Percentiles rank a stretch among this genome's conserved stretches.
These are phyloP conservation scores for Globisporangium solare DNA, from an alignment of 352 stramenopile genomes.

Conservation along the genomic window DNA sequence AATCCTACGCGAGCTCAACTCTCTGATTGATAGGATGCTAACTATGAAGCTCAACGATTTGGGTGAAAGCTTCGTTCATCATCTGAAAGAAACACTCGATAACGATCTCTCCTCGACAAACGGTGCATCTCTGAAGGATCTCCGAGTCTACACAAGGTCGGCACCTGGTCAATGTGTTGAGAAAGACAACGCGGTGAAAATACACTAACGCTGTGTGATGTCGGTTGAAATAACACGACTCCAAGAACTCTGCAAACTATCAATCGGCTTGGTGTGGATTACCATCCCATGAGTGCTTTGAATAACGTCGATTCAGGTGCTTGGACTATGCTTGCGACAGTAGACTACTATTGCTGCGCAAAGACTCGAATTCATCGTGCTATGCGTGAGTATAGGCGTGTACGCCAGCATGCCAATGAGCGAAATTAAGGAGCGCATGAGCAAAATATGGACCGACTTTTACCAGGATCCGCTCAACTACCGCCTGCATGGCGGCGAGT, in stretches of 20 bases:
- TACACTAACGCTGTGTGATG: neutral
- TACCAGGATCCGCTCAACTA: slow-evolving; percentile 46
- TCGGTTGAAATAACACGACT: slow-evolving; percentile 20
- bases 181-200: neutral
- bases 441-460: slow-evolving; percentile 30
- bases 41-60: slow-evolving; percentile 15
- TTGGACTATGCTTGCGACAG: neutral
- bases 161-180: too few relatives aligned
- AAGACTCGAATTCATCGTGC: too few relatives aligned
- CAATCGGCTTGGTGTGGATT: slow-evolving; percentile 29
- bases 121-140: slow-evolving; percentile 13
- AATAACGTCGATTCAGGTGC: slow-evolving; percentile 38
- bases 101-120: slow-evolving; percentile 7
- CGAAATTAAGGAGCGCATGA: slow-evolving; percentile 34
- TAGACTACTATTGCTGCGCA: too few relatives aligned
- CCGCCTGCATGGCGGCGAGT: slow-evolving; percentile 39
- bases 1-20: slow-evolving; percentile 15
- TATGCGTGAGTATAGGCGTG: slow-evolving; percentile 14
- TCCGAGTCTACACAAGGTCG: slow-evolving; percentile 38
- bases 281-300: slow-evolving; percentile 34
- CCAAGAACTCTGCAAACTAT: slow-evolving; percentile 40
- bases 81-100: slow-evolving; percentile 22
- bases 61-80: slow-evolving; percentile 21
- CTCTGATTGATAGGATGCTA: slow-evolving; percentile 7
- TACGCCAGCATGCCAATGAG: slow-evolving; percentile 36